Base-by-base conservation (phyloP, 257 asterid species). In the Datura wrightii region DNA sequence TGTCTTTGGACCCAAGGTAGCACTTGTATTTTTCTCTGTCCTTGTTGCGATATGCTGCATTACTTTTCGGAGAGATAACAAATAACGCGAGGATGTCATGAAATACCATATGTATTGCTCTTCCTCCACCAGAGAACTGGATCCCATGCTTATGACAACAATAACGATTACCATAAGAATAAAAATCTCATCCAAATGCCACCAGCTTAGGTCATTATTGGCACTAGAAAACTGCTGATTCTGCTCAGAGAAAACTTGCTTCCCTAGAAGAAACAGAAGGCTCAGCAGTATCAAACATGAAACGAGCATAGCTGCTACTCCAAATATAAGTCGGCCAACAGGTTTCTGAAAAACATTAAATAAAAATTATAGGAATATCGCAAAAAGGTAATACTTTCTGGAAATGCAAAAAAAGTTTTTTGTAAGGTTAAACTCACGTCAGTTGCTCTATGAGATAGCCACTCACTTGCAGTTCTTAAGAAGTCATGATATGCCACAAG, bases 71-170 rank as follows among this genome's bases (percentile, higher is more conserved):
- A 96, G 95, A 79, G 94, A 86, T 84, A 96, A 63, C 85, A 96
- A 87, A 89, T 84, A 89, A 34, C 93, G 86, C 7, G 98, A 92
- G 78, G 96, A 84, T 41, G 94, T 86, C 94, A 94, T 48, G 80
- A 93, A 94, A 88, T 94, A 90, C 99, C 99, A 96, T 84, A 94
- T 87, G 88, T 94, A 94, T 63, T 96, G 99, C 83, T 96, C 98
- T 86, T 96, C 99, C 87, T 96, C 99, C 59, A 96, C 89, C 96
- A 94, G 92, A 82, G 98, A 96, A 89, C 97, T 94, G n/a, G 99
- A 94, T 67, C 97, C 97, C 99, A 96, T 94, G 87, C 97, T 92
- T 60, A 85, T 56, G 52, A 96, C 71, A 76, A 92, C 88, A 84
- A 91, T 82, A 78, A 87, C 87, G 79, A 92, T 85, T 65, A 90